These are phyloP conservation scores for Stephanodiscus minutulus DNA, from an alignment of 108 stramenopile species.

Conservation along the genomic window DNA sequence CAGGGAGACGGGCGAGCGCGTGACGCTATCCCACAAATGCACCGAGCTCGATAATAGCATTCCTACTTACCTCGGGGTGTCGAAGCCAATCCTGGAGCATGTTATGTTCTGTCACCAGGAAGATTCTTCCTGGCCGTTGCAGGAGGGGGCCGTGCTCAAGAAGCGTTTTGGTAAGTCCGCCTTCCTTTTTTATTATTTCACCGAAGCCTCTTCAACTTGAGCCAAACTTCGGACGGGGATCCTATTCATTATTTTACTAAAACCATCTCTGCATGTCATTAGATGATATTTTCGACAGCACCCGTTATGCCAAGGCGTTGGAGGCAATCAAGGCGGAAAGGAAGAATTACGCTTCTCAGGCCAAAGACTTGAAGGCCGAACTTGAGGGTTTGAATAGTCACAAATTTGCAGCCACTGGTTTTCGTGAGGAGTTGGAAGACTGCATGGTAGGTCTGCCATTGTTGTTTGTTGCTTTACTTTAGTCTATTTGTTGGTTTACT, in stretches of 20 bases:
- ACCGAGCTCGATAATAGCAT: conserved; percentile 90
- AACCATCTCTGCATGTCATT: not conserved
- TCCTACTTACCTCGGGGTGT: conserved; percentile 87
- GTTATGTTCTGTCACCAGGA: conserved; percentile 99
- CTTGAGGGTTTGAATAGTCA: conserved; percentile 79
- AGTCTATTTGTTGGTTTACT: not conserved
- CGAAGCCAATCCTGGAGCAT: conserved; percentile 95
- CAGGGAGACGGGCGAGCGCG: conserved; percentile 62
- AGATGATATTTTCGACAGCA: conserved; percentile 98
- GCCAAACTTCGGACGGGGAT: no score
- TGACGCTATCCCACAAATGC: conserved; percentile 87
- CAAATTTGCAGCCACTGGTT: conserved; percentile 79
- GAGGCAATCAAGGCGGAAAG: conserved; percentile 89
- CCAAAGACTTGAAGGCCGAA: conserved; percentile 87
- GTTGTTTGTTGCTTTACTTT: not conserved
- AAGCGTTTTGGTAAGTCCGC: conserved; percentile 83
- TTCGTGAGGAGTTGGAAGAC: conserved; percentile 66
- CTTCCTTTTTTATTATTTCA: not conserved
- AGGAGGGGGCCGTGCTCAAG: conserved; percentile 97
- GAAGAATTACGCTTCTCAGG: conserved; percentile 63
- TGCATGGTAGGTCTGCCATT: conserved; percentile 21
- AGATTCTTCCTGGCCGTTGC: conserved; percentile 86
- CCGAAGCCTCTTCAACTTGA: no score
- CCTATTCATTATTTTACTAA: not conserved
- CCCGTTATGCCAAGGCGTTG: conserved; percentile 94